Percentiles rank a stretch among this genome's conserved stretches.
Evolutionary conservation across 495 filamentous ascomycete genomes (phyloP).

Genomic region (Penicillium flavigenum): DNA sequence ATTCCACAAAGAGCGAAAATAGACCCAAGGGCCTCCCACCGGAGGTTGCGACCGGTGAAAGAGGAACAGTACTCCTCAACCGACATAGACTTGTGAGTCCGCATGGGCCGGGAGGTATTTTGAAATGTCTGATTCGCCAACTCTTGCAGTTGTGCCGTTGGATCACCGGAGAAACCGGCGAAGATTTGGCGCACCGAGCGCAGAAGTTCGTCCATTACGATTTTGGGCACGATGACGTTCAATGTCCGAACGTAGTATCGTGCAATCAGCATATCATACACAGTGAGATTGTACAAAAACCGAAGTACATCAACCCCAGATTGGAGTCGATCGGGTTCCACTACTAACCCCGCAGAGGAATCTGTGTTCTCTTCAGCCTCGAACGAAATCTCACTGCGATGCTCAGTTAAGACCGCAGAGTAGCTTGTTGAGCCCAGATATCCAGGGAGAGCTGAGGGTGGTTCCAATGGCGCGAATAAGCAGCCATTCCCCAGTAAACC

Average conservation of each 20-base stretch:
- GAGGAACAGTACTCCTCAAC: slow-evolving; percentile 37
- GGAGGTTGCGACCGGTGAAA: slow-evolving; percentile 52
- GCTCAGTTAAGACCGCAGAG: slow-evolving; percentile 46
- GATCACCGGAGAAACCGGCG: slow-evolving; percentile 21
- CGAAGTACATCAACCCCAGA: slow-evolving; percentile 45
- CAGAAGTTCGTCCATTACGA: slow-evolving; percentile 31
- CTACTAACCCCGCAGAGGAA: slow-evolving; percentile 27
- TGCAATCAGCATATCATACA: slow-evolving; percentile 27
- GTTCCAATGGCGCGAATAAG: slow-evolving; percentile 27
- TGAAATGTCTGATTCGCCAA: slow-evolving; percentile 35
- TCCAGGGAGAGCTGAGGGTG: slow-evolving; percentile 34
- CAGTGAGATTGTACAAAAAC: slow-evolving; percentile 37
- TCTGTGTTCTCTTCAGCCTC: slow-evolving; percentile 38
- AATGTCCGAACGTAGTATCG: slow-evolving; percentile 28
- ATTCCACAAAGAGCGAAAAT: slow-evolving; percentile 51
- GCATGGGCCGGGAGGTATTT: slow-evolving; percentile 34
- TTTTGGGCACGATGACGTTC: slow-evolving; percentile 25
- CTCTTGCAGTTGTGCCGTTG: slow-evolving; percentile 32
- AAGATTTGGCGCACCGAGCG: slow-evolving; percentile 30
- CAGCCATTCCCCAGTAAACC: slow-evolving; percentile 26
- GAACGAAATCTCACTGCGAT: slow-evolving; percentile 37
- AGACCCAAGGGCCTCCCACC: slow-evolving; percentile 60
- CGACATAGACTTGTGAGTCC: slow-evolving; percentile 31
- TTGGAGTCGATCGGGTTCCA: slow-evolving; percentile 36
- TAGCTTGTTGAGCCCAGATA: slow-evolving; percentile 54